Base-by-base conservation (phyloP, 306 rosid genomes). In the Ceratonia siliqua region DNA sequence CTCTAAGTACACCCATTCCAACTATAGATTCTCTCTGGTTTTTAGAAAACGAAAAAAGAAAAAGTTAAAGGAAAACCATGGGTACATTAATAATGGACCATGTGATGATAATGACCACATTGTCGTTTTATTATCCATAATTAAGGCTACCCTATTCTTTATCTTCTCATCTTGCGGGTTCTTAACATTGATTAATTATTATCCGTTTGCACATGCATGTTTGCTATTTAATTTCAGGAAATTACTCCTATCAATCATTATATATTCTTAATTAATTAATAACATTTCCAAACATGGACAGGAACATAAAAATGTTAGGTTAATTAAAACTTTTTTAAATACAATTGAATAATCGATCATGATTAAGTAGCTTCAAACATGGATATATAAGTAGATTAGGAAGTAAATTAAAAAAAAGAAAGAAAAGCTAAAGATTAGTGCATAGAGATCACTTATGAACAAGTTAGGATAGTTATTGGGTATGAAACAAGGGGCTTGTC, bases 21-120 rank as follows among this genome's bases (percentile, higher is more conserved):
- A 53, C 79, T 79, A 84, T 79, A 76, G 84, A 87, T 87, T 87
- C 88, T 78, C 68, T 25, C 24, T 42, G 12, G 25, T 63, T 56
- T 62, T 70, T 83, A 85, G 68, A 68, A 54, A 55, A 68, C 62
- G 39, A 27, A 38, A 56, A 66, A 58, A 50, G 53, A 50, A 24
- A 73, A 78, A 49, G 80, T 48, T 83, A 15, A 70, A 36, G 33
- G 49, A 71, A 76, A 63, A 67, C 42, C n/a, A 20, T 58, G 78
- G 76, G 70, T 36, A 6, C 43, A 74, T 70, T 59, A 77, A 64
- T 54, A 79, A 68, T 58, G 68, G 81, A 74, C 88, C 88, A 84
- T 65, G 84, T 69, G 86, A 63, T 79, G 81, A 76, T 78, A 62
- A 73, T 78, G 87, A 83, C 77, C 67, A 15, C 5, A 65, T 79